Evolutionary conservation across 371 early-diverging fungal genomes (phyloP).

Genomic region (Phascolomyces articulosus): DNA sequence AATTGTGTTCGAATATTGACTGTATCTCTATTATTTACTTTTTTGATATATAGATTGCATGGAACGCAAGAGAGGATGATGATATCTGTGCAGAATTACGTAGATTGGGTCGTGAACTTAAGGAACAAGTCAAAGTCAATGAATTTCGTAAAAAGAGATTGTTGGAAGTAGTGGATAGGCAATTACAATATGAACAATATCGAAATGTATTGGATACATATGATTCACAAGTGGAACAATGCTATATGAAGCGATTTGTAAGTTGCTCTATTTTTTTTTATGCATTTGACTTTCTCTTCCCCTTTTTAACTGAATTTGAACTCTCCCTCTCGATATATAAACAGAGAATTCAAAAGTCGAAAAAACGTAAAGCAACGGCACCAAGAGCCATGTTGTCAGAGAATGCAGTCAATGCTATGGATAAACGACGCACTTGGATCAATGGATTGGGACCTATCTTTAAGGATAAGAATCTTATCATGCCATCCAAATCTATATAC

Average conservation of each 20-base stretch:
- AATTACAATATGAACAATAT: constrained; percentile 90
- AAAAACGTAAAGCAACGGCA: constrained; percentile 69
- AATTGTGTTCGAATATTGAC: too few relatives aligned
- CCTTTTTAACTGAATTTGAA: background rate
- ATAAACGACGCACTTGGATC: constrained; percentile 56
- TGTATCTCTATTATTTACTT: too few relatives aligned
- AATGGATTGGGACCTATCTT: constrained; percentile 43
- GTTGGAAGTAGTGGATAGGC: constrained; percentile 69
- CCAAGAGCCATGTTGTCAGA: constrained; percentile 57
- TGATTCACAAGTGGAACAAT: constrained; percentile 86
- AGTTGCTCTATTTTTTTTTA: constrained; percentile 26
- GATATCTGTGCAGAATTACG: constrained; percentile 83
- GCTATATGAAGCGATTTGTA: constrained; percentile 84
- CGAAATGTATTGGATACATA: constrained; percentile 83
- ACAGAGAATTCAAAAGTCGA: constrained; percentile 71
- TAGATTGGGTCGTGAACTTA: constrained; percentile 67
- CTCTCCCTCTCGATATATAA: too few relatives aligned
- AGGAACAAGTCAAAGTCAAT: constrained; percentile 73
- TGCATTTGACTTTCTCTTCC: background rate
- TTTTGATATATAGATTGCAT: constrained; percentile 59
- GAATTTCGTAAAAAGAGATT: constrained; percentile 67
- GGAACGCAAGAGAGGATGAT: constrained; percentile 80
- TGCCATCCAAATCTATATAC: constrained; percentile 44
- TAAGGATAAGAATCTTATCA: constrained; percentile 37
- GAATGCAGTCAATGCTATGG: constrained; percentile 56